Conservation (phyloP, 2,329 filamentous ascomycete species). For the Pseudonectria foliicola region DNA sequence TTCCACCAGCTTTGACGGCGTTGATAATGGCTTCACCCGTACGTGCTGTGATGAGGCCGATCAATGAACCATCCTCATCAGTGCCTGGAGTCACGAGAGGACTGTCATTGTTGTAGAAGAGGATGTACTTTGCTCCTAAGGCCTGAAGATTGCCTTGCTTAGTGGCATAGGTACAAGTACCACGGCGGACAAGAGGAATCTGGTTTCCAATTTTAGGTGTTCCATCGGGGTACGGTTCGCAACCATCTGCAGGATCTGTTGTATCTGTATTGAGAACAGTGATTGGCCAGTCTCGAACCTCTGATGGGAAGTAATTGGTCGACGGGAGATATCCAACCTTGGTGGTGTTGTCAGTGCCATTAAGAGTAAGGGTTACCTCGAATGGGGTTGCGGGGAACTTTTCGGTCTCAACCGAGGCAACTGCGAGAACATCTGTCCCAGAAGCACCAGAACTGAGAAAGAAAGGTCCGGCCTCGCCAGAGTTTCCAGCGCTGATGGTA, state of each 20-base stretch:
- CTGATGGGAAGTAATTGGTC: slow-evolving; percentile 24
- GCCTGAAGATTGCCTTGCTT: slow-evolving; percentile 23
- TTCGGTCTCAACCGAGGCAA: slow-evolving; percentile 34
- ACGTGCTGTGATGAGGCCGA: slow-evolving; percentile 8
- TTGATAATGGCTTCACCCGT: slow-evolving; percentile 21
- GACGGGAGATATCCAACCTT: slow-evolving; percentile 28
- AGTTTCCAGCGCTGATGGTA: slow-evolving; percentile 38
- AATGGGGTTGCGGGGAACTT: too few relatives aligned
- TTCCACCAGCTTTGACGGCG: slow-evolving; percentile 16
- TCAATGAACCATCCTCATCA: slow-evolving; percentile 6
- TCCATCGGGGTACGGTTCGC: slow-evolving; percentile 18
- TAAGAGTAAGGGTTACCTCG: slow-evolving; percentile 23
- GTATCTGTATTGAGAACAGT: slow-evolving; percentile 21
- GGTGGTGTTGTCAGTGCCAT: slow-evolving; percentile 15
- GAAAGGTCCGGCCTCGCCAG: slow-evolving; percentile 34
- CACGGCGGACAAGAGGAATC: slow-evolving; percentile 22
- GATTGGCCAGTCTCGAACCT: slow-evolving; percentile 29
- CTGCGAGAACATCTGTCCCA: slow-evolving; percentile 34
- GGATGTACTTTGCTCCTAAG: slow-evolving; percentile 21
- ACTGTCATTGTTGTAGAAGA: slow-evolving; percentile 24
- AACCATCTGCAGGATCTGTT: slow-evolving; percentile 19
- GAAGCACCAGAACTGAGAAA: slow-evolving; percentile 33
- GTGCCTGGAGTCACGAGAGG: slow-evolving; percentile 7
- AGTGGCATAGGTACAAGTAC: slow-evolving; percentile 22
- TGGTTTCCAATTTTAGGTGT: slow-evolving; percentile 14